These are phyloP conservation scores for Talaromyces proteolyticus DNA, from an alignment of 495 filamentous ascomycete genomes.

Conservation along the genomic window DNA sequence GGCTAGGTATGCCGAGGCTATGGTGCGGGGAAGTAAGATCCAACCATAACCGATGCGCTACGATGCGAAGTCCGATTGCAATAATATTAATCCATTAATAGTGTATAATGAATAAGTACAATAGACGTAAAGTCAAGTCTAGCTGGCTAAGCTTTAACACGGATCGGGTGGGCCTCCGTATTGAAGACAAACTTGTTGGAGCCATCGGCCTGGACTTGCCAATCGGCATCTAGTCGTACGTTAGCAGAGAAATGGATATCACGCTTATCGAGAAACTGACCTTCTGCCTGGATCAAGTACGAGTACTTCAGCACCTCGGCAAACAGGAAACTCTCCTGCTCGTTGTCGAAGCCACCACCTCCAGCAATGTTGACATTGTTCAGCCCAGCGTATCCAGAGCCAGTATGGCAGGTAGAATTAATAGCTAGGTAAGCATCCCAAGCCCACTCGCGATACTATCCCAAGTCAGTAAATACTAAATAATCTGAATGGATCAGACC, in stretches of 20 bases:
- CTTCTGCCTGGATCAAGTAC: conserved; percentile 59
- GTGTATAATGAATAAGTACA: not conserved
- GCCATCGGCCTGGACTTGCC: conserved; percentile 49
- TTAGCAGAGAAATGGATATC: not conserved
- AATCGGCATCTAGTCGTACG: conserved; percentile 37
- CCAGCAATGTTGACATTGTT: conserved; percentile 55
- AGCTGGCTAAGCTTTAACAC: conserved; percentile 24
- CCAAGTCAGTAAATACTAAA: conserved; percentile 11
- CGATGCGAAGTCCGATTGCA: not conserved
- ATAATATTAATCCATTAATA: too few species aligned
- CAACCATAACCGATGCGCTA: too few species aligned
- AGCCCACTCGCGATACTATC: conserved; percentile 77
- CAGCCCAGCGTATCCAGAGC: conserved; percentile 62
- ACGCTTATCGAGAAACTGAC: conserved; percentile 13
- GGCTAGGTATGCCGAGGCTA: not conserved
- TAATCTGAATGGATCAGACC: not conserved
- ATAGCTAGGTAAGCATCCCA: conserved; percentile 77
- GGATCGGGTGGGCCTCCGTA: conserved; percentile 69
- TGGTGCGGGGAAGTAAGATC: not conserved
- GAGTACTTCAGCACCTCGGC: conserved; percentile 87
- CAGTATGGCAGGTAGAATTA: conserved; percentile 55
- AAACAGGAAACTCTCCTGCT: conserved; percentile 87
- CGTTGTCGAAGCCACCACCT: conserved; percentile 60
- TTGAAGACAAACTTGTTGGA: conserved; percentile 63
- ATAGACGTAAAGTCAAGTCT: not conserved